These are phyloP conservation scores for Favolaschia claudopus DNA, from an alignment of 768 basidiomycete genomes.

Conservation along the genomic window DNA sequence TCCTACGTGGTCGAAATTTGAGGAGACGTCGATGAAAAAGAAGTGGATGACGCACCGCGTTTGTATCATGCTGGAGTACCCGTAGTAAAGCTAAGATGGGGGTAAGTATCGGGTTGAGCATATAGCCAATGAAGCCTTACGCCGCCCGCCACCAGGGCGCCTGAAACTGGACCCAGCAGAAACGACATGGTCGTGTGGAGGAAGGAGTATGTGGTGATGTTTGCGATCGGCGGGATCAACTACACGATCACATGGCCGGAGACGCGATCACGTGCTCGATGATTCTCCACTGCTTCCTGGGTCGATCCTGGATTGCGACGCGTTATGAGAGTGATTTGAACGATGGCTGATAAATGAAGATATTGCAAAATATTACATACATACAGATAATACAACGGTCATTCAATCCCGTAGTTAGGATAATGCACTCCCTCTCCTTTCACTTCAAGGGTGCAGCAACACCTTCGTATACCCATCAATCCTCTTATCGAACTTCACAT, in stretches of 20 bases:
- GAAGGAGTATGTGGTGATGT: not conserved
- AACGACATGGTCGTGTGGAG: slow-evolving; percentile 55
- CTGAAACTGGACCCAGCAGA: slow-evolving; percentile 71
- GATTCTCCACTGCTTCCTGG: not conserved
- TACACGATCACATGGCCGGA: too few species aligned
- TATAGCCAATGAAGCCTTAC: slow-evolving; percentile 45
- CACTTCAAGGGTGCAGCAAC: slow-evolving; percentile 52
- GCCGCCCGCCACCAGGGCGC: slow-evolving; percentile 72
- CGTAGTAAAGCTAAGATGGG: slow-evolving; percentile 66
- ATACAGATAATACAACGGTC: too few species aligned
- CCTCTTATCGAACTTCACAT: slow-evolving; percentile 61
- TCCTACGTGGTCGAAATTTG: slow-evolving; percentile 42
- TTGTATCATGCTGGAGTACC: slow-evolving; percentile 71
- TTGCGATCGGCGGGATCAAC: not conserved
- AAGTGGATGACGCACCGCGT: slow-evolving; percentile 50
- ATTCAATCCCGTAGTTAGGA: too few species aligned
- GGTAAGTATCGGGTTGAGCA: not conserved
- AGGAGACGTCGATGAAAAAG: slow-evolving; percentile 9
- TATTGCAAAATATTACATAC: not conserved
- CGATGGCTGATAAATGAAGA: too few species aligned
- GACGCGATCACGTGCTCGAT: too few species aligned
- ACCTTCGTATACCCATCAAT: slow-evolving; percentile 64
- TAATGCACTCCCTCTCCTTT: too few species aligned
- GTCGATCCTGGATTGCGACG: too few species aligned
- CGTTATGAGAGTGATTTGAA: not conserved